Evolutionary conservation across 2,329 filamentous ascomycete genomes (phyloP), one percentile per base, ranked within the genome.

Genomic region (Trichophyton equinum): DNA sequence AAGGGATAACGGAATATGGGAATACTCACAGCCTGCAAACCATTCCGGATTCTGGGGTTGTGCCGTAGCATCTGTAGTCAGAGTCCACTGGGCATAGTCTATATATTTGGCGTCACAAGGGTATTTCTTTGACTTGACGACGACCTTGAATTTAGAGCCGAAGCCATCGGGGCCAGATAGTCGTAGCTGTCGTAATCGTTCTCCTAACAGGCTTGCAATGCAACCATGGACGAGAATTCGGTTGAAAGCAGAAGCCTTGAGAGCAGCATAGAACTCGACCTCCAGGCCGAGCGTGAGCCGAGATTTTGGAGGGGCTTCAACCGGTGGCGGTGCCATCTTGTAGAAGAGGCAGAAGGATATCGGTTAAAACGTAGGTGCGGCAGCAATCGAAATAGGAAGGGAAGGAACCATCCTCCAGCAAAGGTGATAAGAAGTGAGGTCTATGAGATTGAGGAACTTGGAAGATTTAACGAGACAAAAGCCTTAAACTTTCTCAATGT

Each of bases 251-350:
- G 53, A 56, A 36, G 51, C 40, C 25, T 62, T 65, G 46, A 64
- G 59, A 3, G 64, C 64, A 44, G 64, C 60, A 60, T 63, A 63
- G 25, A 64, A 62, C 13, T 59, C 55, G 7, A 63, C 59, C 47
- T 65, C 63, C 47, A 65, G 36, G n/a, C 61, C 62, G 51, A 65
- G 61, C 1, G 63, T 62, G 18, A 65, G 64, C 5, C 42, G 49
- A 46, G 59, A 60, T 57, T 15, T 22, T 25, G 18, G 7, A 40
- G 33, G 33, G 22, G 55, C 13, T 18, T 27, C n/a, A 9, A 18
- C n/a, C 4, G 33, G 33, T 13, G 33, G 55, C 18, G 15, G 30
- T 33, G 13, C 7, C 55, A 57, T 57, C 2, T 57, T 42, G n/a
- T 4, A 7, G 49, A 30, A 25, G 5, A 20, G 11, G 5, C n/a